Conservation (phyloP, 208 protist species). For the Wallacemonas sp. region DNA sequence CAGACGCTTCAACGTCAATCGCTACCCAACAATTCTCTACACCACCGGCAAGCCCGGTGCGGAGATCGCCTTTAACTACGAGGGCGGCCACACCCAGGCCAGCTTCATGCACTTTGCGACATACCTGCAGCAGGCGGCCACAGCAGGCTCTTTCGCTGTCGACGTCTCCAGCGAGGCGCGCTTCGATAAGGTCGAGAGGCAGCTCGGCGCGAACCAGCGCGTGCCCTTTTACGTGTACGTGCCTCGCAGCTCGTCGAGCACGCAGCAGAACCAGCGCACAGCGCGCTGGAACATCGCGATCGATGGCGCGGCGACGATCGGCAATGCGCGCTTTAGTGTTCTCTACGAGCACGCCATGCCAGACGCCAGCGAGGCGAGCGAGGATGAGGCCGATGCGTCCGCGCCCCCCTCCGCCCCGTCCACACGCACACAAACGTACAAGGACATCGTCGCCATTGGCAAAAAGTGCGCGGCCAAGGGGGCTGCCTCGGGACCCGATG, state of each 20-base stretch:
- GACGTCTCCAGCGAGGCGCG: constrained; percentile 40
- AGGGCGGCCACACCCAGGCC: constrained; percentile 43
- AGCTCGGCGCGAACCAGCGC: constrained; percentile 18
- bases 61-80: constrained; percentile 48
- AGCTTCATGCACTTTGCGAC: constrained; percentile 62
- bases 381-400: too few relatives aligned
- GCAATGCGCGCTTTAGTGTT: constrained; percentile 70
- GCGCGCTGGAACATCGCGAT: constrained; percentile 54
- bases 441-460: constrained; percentile 38
- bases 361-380: constrained; percentile 21
- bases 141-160: constrained; percentile 57
- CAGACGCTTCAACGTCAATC: constrained; percentile 49
- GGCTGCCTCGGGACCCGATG: constrained; percentile 42
- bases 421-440: too few relatives aligned
- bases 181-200: constrained; percentile 41
- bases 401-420: too few relatives aligned
- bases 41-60: constrained; percentile 50
- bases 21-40: constrained; percentile 79
- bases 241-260: constrained; percentile 23
- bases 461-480: constrained; percentile 35
- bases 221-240: constrained; percentile 79
- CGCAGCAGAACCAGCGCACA: constrained; percentile 19
- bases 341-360: constrained; percentile 50
- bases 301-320: constrained; percentile 56
- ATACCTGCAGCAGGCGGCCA: constrained; percentile 41